Base-by-base conservation (phyloP, 2,329 filamentous ascomycete species). In the Cytospora leucostoma region DNA sequence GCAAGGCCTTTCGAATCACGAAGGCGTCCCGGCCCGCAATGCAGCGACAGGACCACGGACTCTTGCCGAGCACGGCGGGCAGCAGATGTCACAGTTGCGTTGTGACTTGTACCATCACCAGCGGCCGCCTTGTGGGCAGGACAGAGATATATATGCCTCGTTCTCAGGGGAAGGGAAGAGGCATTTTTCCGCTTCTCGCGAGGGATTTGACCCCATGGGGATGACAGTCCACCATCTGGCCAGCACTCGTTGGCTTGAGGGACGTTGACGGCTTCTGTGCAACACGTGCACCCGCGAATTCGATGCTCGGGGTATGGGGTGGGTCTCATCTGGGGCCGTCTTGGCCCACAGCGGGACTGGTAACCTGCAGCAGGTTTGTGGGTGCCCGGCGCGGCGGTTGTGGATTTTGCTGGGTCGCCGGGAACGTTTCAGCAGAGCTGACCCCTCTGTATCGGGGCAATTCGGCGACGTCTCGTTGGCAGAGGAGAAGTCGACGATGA, bases 311-410 rank as follows among this genome's bases (percentile, higher is more conserved):
- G n/a, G 44, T 47, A 47, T 21, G 44, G 12, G 49, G 54, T 61
- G 59, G 59, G 49, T 55, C 59, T 50, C 51, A 34, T 61, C 59
- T 51, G 51, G 59, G 59, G 51, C 59, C n/a, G n/a, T 37, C 49
- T 37, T 21, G 51, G 37, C 40, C 59, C 59, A 61, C 59, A 61
- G 59, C 59, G 59, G 59, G 52, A 61, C 35, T 61, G 58, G 15
- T 38, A 61, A 38, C 38, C 49, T 61, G 59, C 51, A 54, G 51
- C 52, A 53, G 59, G 55, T 33, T 4, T 59, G 44, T 49, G 27
- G 38, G 13, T 56, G 21, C 37, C 54, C 58, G 21, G 38, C 33
- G 51, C 32, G 51, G 38, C 51, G 32, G 32, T 32, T 38, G 51
- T 55, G 59, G 38, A 50, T 33, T 35, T 19, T 5, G 44, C n/a